Evolutionary conservation across 345 rosid genomes (phyloP).

Genomic region (Aurinia saxatilis): DNA sequence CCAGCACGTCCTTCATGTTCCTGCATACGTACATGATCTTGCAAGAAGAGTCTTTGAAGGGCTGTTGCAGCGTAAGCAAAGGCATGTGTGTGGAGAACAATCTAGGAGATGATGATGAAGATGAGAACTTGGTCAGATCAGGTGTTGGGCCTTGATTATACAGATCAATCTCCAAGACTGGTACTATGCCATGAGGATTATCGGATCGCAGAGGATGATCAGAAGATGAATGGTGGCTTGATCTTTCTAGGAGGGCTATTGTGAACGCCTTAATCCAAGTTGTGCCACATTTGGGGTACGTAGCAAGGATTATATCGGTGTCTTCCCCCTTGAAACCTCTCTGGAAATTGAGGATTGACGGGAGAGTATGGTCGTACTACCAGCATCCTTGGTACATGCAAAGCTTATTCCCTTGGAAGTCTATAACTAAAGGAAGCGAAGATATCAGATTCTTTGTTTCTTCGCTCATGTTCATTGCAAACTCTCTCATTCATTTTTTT

Average conservation of each 20-base stretch:
- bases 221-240: neutral
- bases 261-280: slow-evolving; percentile 18
- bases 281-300: slow-evolving; percentile 46
- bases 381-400: neutral
- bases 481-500: neutral
- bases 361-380: slow-evolving; percentile 16
- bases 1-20: no score
- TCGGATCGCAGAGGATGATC: slow-evolving; percentile 27
- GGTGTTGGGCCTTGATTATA: neutral
- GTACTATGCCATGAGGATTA: slow-evolving; percentile 45
- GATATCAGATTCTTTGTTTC: neutral
- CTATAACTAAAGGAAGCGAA: neutral
- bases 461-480: neutral
- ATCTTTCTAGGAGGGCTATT: neutral
- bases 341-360: slow-evolving; percentile 31
- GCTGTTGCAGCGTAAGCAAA: slow-evolving; percentile 23
- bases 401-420: neutral
- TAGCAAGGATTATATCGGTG: slow-evolving; percentile 34
- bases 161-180: slow-evolving; percentile 26
- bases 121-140: neutral
- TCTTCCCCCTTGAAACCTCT: slow-evolving; percentile 27
- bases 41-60: slow-evolving; percentile 27
- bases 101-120: slow-evolving; percentile 24
- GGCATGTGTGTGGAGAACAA: slow-evolving; percentile 37
- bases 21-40: neutral